phyloP scores from a whole-genome alignment of 1,284 basidiomycete genomes.

The Naganishia sp. region DNA sequence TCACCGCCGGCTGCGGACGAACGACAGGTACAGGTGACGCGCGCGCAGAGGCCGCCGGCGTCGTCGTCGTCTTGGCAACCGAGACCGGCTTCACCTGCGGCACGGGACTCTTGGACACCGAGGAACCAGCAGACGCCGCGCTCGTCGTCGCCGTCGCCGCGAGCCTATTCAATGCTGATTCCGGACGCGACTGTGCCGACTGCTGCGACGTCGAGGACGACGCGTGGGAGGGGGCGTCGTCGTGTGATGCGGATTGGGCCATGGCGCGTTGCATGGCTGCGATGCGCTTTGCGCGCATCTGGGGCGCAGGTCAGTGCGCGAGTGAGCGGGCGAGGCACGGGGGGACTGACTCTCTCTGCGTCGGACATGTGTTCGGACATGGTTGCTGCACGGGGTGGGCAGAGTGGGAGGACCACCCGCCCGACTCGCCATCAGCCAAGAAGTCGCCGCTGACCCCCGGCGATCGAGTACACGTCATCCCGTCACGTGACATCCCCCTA shows the following conservation, averaged over 20 bases:
- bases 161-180: slow-evolving; percentile 30
- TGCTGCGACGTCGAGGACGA: slow-evolving; percentile 31
- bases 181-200: slow-evolving; percentile 1
- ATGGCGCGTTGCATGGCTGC: slow-evolving; percentile 66
- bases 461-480: slow-evolving; percentile 25
- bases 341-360: slow-evolving; percentile 46
- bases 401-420: too few relatives aligned
- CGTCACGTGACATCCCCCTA: slow-evolving; percentile 9
- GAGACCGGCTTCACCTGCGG: slow-evolving; percentile 2
- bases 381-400: neutral
- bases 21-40: slow-evolving; percentile 18
- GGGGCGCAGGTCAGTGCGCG: slow-evolving; percentile 16
- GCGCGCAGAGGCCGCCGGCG: slow-evolving; percentile 24
- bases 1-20: slow-evolving; percentile 39
- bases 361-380: slow-evolving; percentile 36
- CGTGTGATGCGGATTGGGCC: neutral
- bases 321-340: neutral
- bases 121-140: slow-evolving; percentile 21
- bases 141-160: slow-evolving; percentile 2
- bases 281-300: slow-evolving; percentile 86
- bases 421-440: neutral
- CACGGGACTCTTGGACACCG: neutral
- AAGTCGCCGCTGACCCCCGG: neutral
- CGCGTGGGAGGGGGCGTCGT: neutral
- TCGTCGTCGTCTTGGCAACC: too few relatives aligned